Conservation (phyloP, 306 rosid species). For the Quercus bicolor region DNA sequence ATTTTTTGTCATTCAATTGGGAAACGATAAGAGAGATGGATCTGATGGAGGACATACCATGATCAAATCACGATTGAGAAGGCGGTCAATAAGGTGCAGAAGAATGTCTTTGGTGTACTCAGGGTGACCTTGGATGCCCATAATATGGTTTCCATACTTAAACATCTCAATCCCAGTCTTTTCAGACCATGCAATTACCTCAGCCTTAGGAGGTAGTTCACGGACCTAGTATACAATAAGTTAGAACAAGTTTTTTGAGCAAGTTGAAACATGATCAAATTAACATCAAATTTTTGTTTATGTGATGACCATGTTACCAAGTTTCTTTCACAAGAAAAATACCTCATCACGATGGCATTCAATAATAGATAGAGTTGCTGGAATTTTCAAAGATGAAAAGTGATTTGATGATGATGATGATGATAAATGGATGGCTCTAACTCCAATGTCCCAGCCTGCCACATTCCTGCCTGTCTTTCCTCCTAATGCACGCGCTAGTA, state of each 20-base stretch:
- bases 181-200: constrained; percentile 80
- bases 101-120: constrained; percentile 78
- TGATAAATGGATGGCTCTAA: constrained; percentile 50
- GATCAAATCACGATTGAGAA: constrained; percentile 40
- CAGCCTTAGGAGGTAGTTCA: constrained; percentile 72
- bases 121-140: constrained; percentile 99
- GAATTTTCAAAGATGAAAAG: constrained; percentile 46
- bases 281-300: background rate
- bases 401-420: constrained; percentile 38
- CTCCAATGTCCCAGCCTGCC: constrained; percentile 88
- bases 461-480: constrained; percentile 69
- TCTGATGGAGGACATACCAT: constrained; percentile 25
- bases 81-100: constrained; percentile 63
- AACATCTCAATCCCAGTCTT: constrained; percentile 79
- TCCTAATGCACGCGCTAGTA: constrained; percentile 74
- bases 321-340: background rate
- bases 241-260: background rate
- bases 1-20: background rate
- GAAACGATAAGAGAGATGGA: background rate
- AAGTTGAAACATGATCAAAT: background rate
- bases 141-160: constrained; percentile 59
- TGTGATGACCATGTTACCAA: background rate
- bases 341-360: constrained; percentile 92
- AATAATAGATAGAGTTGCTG: constrained; percentile 52
- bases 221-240: constrained; percentile 35